Evolutionary conservation across 2,329 filamentous ascomycete genomes (phyloP).

Genomic region (Tolypocladium sp.): DNA sequence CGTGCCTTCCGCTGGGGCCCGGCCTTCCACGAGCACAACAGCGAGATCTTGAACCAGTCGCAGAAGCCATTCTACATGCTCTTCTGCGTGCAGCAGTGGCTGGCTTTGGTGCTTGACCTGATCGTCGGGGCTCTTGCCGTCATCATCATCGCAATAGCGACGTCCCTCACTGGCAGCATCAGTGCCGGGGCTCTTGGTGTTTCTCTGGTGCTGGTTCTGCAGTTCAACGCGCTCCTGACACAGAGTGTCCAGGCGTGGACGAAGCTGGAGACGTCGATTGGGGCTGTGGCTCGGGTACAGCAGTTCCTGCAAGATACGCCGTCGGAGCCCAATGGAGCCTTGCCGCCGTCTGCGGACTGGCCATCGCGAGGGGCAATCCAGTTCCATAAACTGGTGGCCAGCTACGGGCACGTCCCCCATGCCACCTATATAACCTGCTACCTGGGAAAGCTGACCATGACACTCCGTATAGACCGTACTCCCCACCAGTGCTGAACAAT

Average conservation of each 20-base stretch:
- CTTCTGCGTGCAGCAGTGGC: conserved; percentile 38
- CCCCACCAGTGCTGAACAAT: conserved; percentile 13
- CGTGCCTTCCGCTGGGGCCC: conserved; percentile 21
- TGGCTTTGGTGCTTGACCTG: conserved; percentile 37
- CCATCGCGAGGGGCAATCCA: conserved; percentile 18
- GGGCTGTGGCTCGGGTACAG: conserved; percentile 24
- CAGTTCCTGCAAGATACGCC: conserved; percentile 18
- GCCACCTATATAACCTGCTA: neutral
- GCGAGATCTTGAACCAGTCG: conserved; percentile 20
- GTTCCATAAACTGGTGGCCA: conserved; percentile 17
- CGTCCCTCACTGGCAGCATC: conserved; percentile 16
- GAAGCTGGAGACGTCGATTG: conserved; percentile 20
- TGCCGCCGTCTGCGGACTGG: conserved; percentile 15
- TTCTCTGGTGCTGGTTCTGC: conserved; percentile 15
- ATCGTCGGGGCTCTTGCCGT: conserved; percentile 34
- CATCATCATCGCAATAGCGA: conserved; percentile 33
- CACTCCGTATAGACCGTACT: neutral
- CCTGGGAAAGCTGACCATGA: neutral
- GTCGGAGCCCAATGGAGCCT: conserved; percentile 4
- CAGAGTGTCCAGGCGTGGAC: conserved; percentile 23
- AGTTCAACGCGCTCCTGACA: conserved; percentile 16
- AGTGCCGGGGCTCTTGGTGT: conserved; percentile 18
- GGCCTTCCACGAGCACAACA: conserved; percentile 7
- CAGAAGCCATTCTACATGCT: conserved; percentile 28
- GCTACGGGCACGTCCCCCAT: conserved; percentile 10